Evolutionary conservation across 345 rosid species (phyloP).

Genomic region (Brassica rapa): DNA sequence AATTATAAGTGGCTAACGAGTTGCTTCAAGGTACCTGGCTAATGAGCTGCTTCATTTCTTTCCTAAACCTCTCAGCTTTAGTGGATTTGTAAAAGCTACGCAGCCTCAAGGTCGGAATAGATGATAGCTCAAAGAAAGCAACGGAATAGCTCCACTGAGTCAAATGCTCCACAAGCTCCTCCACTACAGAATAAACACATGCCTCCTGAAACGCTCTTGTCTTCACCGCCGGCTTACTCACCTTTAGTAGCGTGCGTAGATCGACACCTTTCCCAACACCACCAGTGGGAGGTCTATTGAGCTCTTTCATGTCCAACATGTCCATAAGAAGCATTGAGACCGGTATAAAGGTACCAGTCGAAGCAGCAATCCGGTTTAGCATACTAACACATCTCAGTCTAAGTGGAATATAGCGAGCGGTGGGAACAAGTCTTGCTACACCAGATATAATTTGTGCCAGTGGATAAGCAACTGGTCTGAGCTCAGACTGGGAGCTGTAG

Average conservation of each 20-base stretch:
- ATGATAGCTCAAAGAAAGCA: constrained; percentile 85
- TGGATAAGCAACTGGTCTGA: constrained; percentile 88
- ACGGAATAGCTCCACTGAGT: constrained; percentile 86
- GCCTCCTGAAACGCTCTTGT: constrained; percentile 95
- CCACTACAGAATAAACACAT: constrained; percentile 78
- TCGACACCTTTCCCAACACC: constrained; percentile 91
- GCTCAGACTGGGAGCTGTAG: constrained; percentile 68
- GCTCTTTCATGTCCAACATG: constrained; percentile 97
- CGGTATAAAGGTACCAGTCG: constrained; percentile 78
- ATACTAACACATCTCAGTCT: constrained; percentile 86
- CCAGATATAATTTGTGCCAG: constrained; percentile 84
- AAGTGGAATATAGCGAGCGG: constrained; percentile 91
- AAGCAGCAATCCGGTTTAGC: constrained; percentile 81
- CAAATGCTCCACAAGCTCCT: constrained; percentile 90
- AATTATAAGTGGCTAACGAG: constrained; percentile 69
- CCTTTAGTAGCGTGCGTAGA: constrained; percentile 73
- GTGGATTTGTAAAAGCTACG: constrained; percentile 78
- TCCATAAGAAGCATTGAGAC: constrained; percentile 89
- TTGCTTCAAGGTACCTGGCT: constrained; percentile 81
- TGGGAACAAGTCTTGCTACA: constrained; percentile 89
- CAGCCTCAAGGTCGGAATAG: constrained; percentile 68
- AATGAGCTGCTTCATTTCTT: constrained; percentile 83
- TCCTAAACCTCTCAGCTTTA: constrained; percentile 81
- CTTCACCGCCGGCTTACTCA: constrained; percentile 77
- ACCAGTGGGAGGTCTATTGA: constrained; percentile 76